Percentiles rank a stretch among this genome's conserved stretches.
Conservation (phyloP, 192 early-diverging fungal species). For the Bifiguratus adelaidae region DNA sequence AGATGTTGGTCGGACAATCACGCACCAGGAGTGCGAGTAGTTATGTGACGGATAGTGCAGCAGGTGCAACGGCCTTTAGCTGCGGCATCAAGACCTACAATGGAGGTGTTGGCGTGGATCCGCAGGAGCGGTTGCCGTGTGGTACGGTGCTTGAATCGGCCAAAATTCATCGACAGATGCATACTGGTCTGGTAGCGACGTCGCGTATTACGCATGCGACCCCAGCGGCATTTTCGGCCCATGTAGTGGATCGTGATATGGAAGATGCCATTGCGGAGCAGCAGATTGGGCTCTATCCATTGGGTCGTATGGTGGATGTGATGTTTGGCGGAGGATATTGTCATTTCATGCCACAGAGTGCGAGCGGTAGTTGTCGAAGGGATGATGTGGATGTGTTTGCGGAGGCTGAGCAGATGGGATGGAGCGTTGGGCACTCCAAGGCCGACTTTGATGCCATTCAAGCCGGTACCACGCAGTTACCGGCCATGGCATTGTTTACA, state of each 20-base stretch:
- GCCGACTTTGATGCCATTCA: conserved; percentile 10
- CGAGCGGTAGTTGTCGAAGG: conserved; percentile 18
- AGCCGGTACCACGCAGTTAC: conserved; percentile 8
- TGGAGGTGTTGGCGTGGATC: conserved; percentile 33
- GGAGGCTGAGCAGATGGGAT: conserved; percentile 6
- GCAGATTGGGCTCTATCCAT: conserved; percentile 25
- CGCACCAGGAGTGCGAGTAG: conserved; percentile 36
- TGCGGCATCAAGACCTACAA: conserved; percentile 43
- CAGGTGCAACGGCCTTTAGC: conserved; percentile 47
- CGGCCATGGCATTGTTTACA: conserved; percentile 33
- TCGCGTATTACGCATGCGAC: conserved; percentile 52
- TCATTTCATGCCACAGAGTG: conserved; percentile 27
- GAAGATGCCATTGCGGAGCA: conserved; percentile 44
- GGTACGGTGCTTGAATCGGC: conserved; percentile 52
- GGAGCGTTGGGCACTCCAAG: conserved; percentile 3
- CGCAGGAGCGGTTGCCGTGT: conserved; percentile 26
- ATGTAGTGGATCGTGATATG: conserved; percentile 32
- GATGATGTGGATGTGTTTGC: conserved; percentile 30
- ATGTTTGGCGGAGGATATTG: conserved; percentile 44
- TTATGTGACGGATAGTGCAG: conserved; percentile 48
- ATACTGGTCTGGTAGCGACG: conserved; percentile 44
- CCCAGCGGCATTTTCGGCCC: conserved; percentile 44
- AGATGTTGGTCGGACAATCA: conserved; percentile 29
- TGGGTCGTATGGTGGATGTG: conserved; percentile 26
- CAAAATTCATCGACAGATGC: conserved; percentile 23